Evolutionary conservation across 169 alveolate species (phyloP).

Genomic region (Eimeria praecox): DNA sequence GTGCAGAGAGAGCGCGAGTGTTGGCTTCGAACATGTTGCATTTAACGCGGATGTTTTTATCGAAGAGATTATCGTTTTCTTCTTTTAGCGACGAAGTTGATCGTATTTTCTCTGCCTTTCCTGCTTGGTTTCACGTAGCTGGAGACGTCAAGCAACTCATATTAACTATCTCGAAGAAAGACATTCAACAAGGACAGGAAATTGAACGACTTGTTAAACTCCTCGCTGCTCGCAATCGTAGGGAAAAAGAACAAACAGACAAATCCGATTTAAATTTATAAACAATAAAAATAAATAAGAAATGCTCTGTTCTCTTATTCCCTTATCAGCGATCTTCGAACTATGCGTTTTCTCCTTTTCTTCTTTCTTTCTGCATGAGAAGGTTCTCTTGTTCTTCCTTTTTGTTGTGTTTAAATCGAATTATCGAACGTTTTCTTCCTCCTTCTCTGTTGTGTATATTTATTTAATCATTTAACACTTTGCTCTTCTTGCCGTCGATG

Average conservation of each 20-base stretch:
- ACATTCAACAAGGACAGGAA: neutral
- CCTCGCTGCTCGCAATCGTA: constrained; percentile 4
- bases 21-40: constrained; percentile 62
- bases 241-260: neutral
- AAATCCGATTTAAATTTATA: neutral
- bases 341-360: too few species aligned
- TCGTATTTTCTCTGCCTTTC: constrained; percentile 34
- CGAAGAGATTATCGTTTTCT: constrained; percentile 23
- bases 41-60: constrained; percentile 42
- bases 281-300: too few species aligned
- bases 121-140: constrained; percentile 59
- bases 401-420: too few species aligned
- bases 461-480: too few species aligned
- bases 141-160: constrained; percentile 49
- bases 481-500: too few species aligned
- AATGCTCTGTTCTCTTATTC: too few species aligned
- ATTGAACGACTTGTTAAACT: constrained; percentile 17
- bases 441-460: too few species aligned
- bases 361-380: too few species aligned
- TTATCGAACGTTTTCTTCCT: too few species aligned
- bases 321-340: too few species aligned
- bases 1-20: constrained; percentile 49
- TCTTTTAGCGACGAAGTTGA: constrained; percentile 66
- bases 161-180: neutral
- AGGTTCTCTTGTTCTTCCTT: too few species aligned